Evolutionary conservation across 495 filamentous ascomycete genomes (phyloP), one percentile per base, ranked within the genome.

Genomic region (Neurospora sp.): DNA sequence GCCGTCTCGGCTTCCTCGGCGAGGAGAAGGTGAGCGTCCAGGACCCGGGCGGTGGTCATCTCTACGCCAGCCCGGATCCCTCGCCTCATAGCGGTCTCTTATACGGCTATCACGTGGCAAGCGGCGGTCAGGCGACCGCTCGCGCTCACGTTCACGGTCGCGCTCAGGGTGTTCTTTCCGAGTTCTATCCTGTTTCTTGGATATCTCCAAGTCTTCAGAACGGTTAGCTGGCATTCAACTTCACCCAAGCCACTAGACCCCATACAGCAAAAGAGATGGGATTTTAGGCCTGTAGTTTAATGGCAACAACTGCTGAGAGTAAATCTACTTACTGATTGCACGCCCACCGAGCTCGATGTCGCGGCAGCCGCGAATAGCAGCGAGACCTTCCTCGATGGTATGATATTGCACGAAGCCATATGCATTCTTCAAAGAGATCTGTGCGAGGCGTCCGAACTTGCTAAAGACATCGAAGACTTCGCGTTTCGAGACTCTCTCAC

Each of bases 391-490:
- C 14, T 83, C 83, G 5, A 89, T 83, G 42, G 94, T 93, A 72
- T 97, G 86, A 74, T 95, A 99, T 79, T 99, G 96, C 48, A 98
- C 94, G 78, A 99, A 99, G 5, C 96, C 96, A 83, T 97, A 99
- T 3, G 94, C 94, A 80, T 94, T 93, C 79, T 98, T 98, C 78
- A 99, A 93, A 3, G 94, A 97, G 46, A 99, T 93, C 80, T 99
- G 96, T 3, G 95, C 95, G 42, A 99, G 84, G 72, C 90, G 91
- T 41, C 96, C 96, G 81, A 94, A 94, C 59, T 88, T 87, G 79
- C 92, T 90, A 77, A 99, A 99, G 18, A 93, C 86, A 74, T 95
- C 91, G 78, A 97, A 98, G 44, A 98, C 87, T 80, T 98, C 95
- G 73, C 92, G 89, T 81, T 99, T 98, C 0, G 94, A 94, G 12